Evolutionary conservation across 192 early-diverging fungal species (phyloP), one percentile per base, ranked within the genome.

Genomic region (Phlyctochytrium planicorne): DNA sequence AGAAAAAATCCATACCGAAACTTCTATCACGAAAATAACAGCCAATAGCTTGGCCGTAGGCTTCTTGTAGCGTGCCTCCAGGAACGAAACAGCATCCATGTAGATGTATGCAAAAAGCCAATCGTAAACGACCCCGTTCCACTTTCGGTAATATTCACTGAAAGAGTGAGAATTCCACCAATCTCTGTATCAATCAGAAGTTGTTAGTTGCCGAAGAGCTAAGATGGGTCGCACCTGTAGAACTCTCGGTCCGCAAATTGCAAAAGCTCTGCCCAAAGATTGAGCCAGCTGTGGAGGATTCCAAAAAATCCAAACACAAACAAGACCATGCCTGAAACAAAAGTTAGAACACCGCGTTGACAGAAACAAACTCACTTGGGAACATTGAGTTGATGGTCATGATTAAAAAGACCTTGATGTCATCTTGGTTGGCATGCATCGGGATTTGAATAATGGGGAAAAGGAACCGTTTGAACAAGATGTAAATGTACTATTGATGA

Each of bases 71-170:
- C 40, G 6, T 33, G 12, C 30, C 35, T 62, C 60, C 12, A 62
- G 17, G 29, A 25, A 35, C 60, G 30, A 12, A 24, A 62, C 60
- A 6, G 60, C 60, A 33, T 62, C 60, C 60, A 30, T 25, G 60
- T 62, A 62, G 10, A 62, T 20, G 60, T 62, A 36, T 17, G 30
- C 30, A 31, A 25, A 62, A 14, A 62, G 30, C 30, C 30, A 62
- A 30, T 62, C 60, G 60, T 62, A 36, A 24, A 62, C 60, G 29
- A 62, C 60, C 12, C 60, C 60, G 35, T 62, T 62, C 60, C 60
- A 62, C 30, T 32, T 62, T 4, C 60, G 30, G 60, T 62, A 62
- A 24, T 35, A 62, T 33, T 62, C 60, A 17, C 24, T 31, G 30
- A 62, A 62, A 4, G 32, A 32, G 12, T 20, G 35, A 4, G 32